Conservation (phyloP, 148 eudicot species). For the Camellia sinensis region DNA sequence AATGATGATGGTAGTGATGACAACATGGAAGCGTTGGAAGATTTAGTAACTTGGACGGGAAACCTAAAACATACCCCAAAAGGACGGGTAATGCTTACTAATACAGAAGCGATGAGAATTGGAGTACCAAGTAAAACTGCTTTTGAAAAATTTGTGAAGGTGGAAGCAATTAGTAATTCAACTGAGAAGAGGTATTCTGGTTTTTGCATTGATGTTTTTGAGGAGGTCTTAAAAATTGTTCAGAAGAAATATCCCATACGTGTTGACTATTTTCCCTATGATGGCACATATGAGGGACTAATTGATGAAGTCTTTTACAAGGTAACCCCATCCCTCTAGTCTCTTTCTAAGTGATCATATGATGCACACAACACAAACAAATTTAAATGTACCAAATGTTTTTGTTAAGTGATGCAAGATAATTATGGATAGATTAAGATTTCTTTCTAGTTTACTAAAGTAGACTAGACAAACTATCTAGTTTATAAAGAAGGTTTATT, state of each 20-base stretch:
- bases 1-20: not conserved
- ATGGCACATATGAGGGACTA: slow-evolving; percentile 43
- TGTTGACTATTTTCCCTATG: slow-evolving; percentile 33
- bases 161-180: not conserved
- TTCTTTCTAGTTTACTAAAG: no score
- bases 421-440: no score
- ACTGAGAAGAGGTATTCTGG: slow-evolving; percentile 2
- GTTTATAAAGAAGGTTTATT: no score
- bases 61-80: slow-evolving; percentile 18
- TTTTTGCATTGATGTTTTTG: slow-evolving; percentile 43
- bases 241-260: slow-evolving; percentile 34
- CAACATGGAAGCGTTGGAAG: not conserved
- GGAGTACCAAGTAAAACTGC: not conserved
- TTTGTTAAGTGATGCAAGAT: no score
- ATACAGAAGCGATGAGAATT: not conserved
- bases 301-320: slow-evolving; percentile 30
- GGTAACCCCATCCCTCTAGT: slow-evolving; percentile 17
- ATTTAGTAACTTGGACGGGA: slow-evolving; percentile 26
- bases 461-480: not conserved
- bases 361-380: not conserved
- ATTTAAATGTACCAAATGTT: not conserved
- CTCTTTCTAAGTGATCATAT: not conserved
- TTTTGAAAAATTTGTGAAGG: not conserved
- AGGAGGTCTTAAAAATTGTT: slow-evolving; percentile 28
- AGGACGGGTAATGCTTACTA: slow-evolving; percentile 25